Evolutionary conservation across 140 eudicot species (phyloP).

Genomic region (Erigeron philadelphicus): DNA sequence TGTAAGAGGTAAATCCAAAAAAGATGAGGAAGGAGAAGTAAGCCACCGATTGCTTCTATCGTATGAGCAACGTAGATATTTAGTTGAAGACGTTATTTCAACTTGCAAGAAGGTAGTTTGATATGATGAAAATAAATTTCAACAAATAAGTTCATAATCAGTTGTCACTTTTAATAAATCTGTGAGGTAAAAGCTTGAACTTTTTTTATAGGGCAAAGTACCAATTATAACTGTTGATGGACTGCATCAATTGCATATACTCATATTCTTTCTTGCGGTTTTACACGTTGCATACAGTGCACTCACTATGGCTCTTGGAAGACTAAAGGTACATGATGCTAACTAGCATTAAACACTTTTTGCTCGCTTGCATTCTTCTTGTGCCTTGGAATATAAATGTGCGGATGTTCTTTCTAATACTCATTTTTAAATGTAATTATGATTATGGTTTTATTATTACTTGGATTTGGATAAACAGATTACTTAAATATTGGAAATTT

Average conservation of each 20-base stretch:
- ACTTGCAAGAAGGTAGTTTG: slow-evolving; percentile 46
- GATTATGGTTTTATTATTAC: no score
- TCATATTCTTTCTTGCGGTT: slow-evolving; percentile 85
- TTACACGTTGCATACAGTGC: slow-evolving; percentile 80
- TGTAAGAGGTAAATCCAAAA: slow-evolving; percentile 8
- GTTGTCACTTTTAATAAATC: slow-evolving; percentile 3
- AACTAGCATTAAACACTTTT: neutral
- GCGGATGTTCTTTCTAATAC: neutral
- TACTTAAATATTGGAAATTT: no score
- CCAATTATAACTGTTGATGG: slow-evolving; percentile 68
- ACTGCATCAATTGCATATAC: slow-evolving; percentile 83
- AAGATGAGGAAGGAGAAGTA: slow-evolving; percentile 27
- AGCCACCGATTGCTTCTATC: slow-evolving; percentile 45
- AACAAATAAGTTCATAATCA: neutral
- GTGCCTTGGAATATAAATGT: neutral
- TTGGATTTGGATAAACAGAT: no score
- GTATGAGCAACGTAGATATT: slow-evolving; percentile 38
- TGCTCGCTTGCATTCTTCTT: neutral
- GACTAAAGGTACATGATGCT: slow-evolving; percentile 44
- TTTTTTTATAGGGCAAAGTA: slow-evolving; percentile 48
- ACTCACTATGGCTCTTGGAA: slow-evolving; percentile 83
- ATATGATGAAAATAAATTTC: slow-evolving; percentile 6
- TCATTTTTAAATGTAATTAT: neutral
- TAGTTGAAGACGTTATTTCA: slow-evolving; percentile 30
- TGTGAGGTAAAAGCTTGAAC: neutral